Base-by-base conservation (phyloP, 139 green algal species). In the Protoeuglena noctilucae region DNA sequence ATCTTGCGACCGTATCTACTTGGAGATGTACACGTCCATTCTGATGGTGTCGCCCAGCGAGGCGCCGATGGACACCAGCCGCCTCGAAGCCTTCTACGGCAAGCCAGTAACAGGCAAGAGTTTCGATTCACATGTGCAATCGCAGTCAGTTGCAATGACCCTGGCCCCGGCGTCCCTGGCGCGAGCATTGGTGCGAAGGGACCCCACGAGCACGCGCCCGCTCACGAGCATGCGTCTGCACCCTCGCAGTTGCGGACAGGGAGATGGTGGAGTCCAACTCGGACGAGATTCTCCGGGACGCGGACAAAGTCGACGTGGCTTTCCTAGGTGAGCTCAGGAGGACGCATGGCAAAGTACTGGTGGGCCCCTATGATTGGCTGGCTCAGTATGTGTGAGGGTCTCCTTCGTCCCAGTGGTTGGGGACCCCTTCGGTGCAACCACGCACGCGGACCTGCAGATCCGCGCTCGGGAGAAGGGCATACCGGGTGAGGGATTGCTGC, bases 11-110 rank as follows among this genome's bases (percentile, higher is more conserved):
- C 61, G 80, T 0, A 66, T 96, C 4, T 96, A 93, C 70, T 62
- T 98, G 28, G 91, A 98, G 66, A 76, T 80, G 0, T 98, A 98
- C 75, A 98, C 91, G 1, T 95, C 85, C 5, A 83, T 97, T 18
- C 71, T 98, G 46, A 58, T 90, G 31, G 89, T 88, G n/a, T 43
- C 7, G 9, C 9, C 9, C 34, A 43, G 9, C 34, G 56, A 77
- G 16, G 89, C 85, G 51, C 56, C 72, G 14, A 78, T 78, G 40
- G 61, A 97, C 68, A 87, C 95, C 49, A 31, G 63, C 16, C 1
- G 7, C 23, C 47, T 28, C 7, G 9, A 53, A 53, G 7, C 24
- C 7, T 78, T 96, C 47, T 98, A 98, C 57, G 90, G 83, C 40
- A 86, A 84, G 48, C 43, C 76, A 48, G 75, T 98, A 5, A 61